Evolutionary conservation across 2,329 filamentous ascomycete genomes (phyloP).

Genomic region (Macrophomina tecta): DNA sequence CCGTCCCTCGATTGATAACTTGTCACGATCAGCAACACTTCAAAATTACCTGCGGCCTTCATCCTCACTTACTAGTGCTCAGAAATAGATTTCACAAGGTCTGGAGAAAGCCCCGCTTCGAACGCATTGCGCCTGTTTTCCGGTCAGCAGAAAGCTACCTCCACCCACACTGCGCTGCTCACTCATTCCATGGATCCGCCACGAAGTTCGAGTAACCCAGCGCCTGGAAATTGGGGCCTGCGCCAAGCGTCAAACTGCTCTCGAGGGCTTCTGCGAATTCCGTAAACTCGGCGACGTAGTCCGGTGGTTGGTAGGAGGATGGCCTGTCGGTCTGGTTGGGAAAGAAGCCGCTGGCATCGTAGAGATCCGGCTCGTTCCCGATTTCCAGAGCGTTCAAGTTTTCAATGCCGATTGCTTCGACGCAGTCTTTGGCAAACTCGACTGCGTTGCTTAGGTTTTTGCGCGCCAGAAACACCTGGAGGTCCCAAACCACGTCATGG

Average conservation of each 20-base stretch:
- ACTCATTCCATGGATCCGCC: constrained; percentile 8
- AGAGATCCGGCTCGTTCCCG: constrained; percentile 21
- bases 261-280: background rate
- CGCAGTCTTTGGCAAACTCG: constrained; percentile 8
- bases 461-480: constrained; percentile 16
- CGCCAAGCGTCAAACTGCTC: background rate
- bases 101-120: constrained; percentile 1
- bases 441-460: constrained; percentile 15
- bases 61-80: constrained; percentile 1
- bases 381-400: constrained; percentile 10
- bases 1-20: constrained; percentile 12
- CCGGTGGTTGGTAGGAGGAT: background rate
- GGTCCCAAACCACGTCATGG: constrained; percentile 7
- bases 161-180: background rate
- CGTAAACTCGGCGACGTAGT: constrained; percentile 13
- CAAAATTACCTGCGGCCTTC: background rate
- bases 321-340: background rate
- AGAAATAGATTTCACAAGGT: constrained; percentile 9
- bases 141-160: background rate
- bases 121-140: background rate
- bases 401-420: background rate
- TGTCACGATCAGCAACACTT: background rate
- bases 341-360: background rate
- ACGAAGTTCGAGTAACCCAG: constrained; percentile 18
- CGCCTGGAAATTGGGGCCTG: constrained; percentile 13